Evolutionary conservation across 192 early-diverging fungal genomes (phyloP).

Genomic region (Chytriomyces sp.): DNA sequence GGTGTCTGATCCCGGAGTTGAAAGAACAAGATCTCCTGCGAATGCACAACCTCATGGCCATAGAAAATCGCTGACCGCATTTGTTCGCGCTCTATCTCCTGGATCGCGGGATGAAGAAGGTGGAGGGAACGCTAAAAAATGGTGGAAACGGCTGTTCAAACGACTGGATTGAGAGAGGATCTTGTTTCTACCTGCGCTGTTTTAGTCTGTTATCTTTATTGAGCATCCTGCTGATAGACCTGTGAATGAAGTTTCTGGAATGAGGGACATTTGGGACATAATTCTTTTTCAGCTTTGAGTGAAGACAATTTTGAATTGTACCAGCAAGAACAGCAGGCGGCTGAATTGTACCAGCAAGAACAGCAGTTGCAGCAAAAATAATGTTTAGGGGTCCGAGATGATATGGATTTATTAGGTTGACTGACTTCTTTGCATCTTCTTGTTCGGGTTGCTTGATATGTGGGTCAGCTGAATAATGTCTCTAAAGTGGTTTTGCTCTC

Average conservation of each 20-base stretch:
- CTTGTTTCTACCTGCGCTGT: not conserved
- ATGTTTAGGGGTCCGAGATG: too few relatives aligned
- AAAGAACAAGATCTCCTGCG: not conserved
- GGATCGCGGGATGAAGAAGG: not conserved
- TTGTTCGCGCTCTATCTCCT: slow-evolving; percentile 4
- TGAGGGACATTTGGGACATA: not conserved
- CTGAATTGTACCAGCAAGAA: not conserved
- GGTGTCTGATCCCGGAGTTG: not conserved
- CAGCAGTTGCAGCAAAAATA: not conserved
- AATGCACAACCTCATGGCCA: not conserved
- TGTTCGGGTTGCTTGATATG: not conserved
- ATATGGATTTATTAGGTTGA: too few relatives aligned
- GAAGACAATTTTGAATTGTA: not conserved
- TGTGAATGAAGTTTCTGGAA: too few relatives aligned
- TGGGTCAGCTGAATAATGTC: not conserved
- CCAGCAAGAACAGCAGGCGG: not conserved
- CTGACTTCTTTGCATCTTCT: not conserved
- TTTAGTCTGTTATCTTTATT: not conserved
- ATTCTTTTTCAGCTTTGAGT: not conserved
- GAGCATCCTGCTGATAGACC: too few relatives aligned
- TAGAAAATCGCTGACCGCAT: slow-evolving; percentile 22
- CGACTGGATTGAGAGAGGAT: not conserved
- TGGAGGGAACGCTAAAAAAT: not conserved
- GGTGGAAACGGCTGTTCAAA: not conserved
- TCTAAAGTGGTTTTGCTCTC: too few relatives aligned